Percentiles rank a stretch among this genome's conserved stretches.
phyloP scores from a whole-genome alignment of 1,284 basidiomycete genomes.

The Moniliophthora roreri region DNA sequence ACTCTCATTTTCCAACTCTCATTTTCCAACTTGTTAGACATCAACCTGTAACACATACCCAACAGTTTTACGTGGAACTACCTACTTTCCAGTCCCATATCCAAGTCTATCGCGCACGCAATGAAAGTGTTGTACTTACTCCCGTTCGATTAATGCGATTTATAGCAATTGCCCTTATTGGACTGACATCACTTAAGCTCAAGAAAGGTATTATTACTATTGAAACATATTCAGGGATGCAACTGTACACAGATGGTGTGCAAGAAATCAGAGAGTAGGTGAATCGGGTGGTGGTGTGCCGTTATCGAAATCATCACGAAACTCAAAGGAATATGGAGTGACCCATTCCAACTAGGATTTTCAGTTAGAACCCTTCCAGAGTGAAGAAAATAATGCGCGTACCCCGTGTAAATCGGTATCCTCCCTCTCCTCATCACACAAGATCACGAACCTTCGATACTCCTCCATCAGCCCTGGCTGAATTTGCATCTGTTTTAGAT shows the following conservation, averaged over 20 bases:
- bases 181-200: no score
- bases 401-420: background rate
- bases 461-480: conserved; percentile 57
- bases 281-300: background rate
- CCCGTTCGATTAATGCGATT: no score
- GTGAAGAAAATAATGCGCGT: background rate
- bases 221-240: no score
- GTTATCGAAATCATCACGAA: background rate
- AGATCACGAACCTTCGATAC: conserved; percentile 61
- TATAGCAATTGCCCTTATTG: no score
- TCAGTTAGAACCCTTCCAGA: background rate
- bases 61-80: background rate
- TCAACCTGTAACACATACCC: conserved; percentile 5
- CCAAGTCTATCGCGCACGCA: background rate
- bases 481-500: conserved; percentile 47
- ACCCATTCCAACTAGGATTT: conserved; percentile 1
- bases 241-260: no score
- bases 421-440: conserved; percentile 36
- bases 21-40: background rate
- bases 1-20: background rate
- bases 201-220: no score
- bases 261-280: background rate
- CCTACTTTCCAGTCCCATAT: background rate
- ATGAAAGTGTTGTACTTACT: background rate
- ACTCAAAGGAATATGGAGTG: background rate